phyloP scores from a whole-genome alignment of 305 asterid species.

The Fraxinus baroniana region DNA sequence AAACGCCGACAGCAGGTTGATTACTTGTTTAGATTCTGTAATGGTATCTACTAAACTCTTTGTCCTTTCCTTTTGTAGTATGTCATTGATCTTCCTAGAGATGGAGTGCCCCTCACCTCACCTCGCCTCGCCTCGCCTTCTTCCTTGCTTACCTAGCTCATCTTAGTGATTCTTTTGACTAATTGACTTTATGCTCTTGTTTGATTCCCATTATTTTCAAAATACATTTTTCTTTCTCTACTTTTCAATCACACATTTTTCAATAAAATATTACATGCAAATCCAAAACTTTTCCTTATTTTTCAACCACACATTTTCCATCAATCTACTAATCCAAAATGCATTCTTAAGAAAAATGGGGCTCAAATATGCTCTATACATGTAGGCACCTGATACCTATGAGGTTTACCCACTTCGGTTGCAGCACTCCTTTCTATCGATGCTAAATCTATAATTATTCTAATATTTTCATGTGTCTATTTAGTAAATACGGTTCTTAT shows the following conservation, averaged over 20 bases:
- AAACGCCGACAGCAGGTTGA: constrained; percentile 93
- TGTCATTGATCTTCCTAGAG: not conserved
- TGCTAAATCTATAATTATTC: not conserved
- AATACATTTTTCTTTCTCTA: not conserved
- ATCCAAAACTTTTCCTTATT: not conserved
- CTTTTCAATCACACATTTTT: not conserved
- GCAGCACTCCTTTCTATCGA: not conserved
- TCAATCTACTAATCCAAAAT: not conserved
- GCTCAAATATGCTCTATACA: not conserved
- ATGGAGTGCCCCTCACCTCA: not conserved
- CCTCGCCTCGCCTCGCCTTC: not conserved
- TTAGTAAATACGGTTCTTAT: not conserved
- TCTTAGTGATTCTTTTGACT: not conserved
- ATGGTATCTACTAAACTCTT: constrained; percentile 3
- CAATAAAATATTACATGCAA: not conserved
- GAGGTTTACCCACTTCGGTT: not conserved
- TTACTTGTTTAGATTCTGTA: constrained; percentile 19
- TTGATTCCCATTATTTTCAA: not conserved
- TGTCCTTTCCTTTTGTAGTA: not conserved
- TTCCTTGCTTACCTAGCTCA: not conserved
- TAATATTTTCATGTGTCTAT: not conserved
- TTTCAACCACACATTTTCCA: too few species aligned
- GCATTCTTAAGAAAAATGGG: not conserved
- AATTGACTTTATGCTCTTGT: not conserved
- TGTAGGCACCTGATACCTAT: not conserved